phyloP scores from a whole-genome alignment of 257 asterid genomes.

The Craterostigma plantagineum region DNA sequence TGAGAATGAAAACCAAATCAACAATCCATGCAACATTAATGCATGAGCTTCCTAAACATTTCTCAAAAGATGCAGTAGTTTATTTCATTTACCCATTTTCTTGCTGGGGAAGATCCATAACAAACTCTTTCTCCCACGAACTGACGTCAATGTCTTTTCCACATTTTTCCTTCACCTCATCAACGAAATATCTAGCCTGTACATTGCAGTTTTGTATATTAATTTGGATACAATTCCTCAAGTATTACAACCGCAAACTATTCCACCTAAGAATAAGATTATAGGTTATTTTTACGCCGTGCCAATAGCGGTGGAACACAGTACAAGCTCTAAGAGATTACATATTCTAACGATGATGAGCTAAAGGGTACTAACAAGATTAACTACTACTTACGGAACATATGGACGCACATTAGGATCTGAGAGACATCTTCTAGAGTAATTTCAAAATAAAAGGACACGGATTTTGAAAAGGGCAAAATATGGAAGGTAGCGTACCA shows the following conservation, averaged over 20 bases:
- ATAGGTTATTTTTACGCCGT: neutral
- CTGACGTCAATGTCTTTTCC: conserved; percentile 42
- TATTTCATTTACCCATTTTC: conserved; percentile 35
- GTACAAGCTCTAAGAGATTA: no score
- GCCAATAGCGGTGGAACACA: neutral
- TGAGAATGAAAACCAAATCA: no score
- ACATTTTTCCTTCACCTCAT: conserved; percentile 86
- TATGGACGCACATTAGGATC: no score
- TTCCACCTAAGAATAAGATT: no score
- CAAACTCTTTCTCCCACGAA: conserved; percentile 60
- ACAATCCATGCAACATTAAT: no score
- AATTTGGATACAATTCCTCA: conserved; percentile 1
- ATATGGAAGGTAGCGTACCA: conserved; percentile 40
- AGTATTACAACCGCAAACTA: conserved; percentile 7
- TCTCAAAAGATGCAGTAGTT: no score
- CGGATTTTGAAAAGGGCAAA: neutral
- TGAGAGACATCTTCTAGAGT: neutral
- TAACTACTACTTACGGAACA: no score
- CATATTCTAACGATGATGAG: no score
- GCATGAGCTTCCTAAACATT: no score
- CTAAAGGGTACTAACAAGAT: no score
- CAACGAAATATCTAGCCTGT: conserved; percentile 61
- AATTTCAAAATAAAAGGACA: neutral
- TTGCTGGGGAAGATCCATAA: conserved; percentile 62
- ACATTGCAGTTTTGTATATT: conserved; percentile 10